Evolutionary conservation across 495 filamentous ascomycete genomes (phyloP).

Genomic region (Hypoxylon fuscum): DNA sequence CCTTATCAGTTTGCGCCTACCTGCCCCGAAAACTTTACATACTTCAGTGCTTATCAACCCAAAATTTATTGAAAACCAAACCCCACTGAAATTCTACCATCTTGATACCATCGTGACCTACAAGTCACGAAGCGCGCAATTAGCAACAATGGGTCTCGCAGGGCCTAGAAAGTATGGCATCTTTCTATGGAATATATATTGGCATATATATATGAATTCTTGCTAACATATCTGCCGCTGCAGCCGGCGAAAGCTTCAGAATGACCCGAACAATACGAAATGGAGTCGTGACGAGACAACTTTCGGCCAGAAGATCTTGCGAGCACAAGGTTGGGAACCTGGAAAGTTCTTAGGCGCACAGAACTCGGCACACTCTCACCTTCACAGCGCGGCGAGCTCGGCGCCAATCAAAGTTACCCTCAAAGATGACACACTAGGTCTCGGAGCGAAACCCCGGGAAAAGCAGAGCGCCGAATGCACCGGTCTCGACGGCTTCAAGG

Average conservation of each 20-base stretch:
- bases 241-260: conserved; percentile 82
- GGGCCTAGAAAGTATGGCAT: conserved; percentile 71
- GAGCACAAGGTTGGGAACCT: conserved; percentile 88
- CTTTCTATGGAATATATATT: not conserved
- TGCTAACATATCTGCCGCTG: conserved; percentile 32
- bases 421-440: conserved; percentile 88
- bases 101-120: conserved; percentile 5
- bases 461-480: conserved; percentile 76
- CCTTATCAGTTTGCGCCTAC: conserved; percentile 7
- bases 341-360: conserved; percentile 80
- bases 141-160: conserved; percentile 73
- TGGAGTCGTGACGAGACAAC: conserved; percentile 83
- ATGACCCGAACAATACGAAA: conserved; percentile 92
- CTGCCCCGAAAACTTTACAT: no score
- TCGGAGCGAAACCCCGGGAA: conserved; percentile 74
- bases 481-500: conserved; percentile 84
- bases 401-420: conserved; percentile 80
- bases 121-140: not conserved
- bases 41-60: not conserved
- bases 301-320: conserved; percentile 88
- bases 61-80: conserved; percentile 27
- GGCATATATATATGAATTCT: not conserved
- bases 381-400: conserved; percentile 77
- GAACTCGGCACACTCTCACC: conserved; percentile 73
- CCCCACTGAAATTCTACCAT: conserved; percentile 15